A percentile compares a stretch with the other conserved stretches of the same genome.
Conservation (phyloP, 2,329 filamentous ascomycete genomes). For the Arachnopeziza araneosa region DNA sequence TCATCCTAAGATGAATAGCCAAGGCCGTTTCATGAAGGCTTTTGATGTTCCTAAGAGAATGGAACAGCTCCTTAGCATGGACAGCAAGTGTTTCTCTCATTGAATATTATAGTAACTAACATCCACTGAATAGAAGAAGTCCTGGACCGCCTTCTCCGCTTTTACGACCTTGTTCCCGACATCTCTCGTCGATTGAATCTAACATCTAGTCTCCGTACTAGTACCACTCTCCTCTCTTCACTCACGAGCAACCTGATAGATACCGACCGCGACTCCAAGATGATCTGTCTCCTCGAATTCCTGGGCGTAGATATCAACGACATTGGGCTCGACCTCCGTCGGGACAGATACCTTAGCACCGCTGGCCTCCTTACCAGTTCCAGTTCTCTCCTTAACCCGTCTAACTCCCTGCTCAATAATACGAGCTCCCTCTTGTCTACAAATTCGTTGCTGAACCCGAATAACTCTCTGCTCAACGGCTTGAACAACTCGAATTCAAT, state of each 20-base stretch:
- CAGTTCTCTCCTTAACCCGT: not conserved
- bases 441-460: no score
- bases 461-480: not conserved
- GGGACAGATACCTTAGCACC: not conserved
- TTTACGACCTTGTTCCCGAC: conserved; percentile 3
- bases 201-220: not conserved
- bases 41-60: conserved; percentile 17
- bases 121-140: not conserved
- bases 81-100: conserved; percentile 12
- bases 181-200: not conserved
- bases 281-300: conserved; percentile 7
- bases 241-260: not conserved
- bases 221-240: not conserved
- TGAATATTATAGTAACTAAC: not conserved
- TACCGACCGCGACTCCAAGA: not conserved
- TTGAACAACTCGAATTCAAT: not conserved
- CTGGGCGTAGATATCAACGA: conserved; percentile 5
- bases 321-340: not conserved
- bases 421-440: no score
- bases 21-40: conserved; percentile 14
- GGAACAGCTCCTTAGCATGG: conserved; percentile 15
- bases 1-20: conserved; percentile 17
- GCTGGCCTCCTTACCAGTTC: not conserved
- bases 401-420: not conserved
- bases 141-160: conserved; percentile 10